Base-by-base conservation (phyloP, 768 basidiomycete genomes). In the Cyclocybe cylindracea region DNA sequence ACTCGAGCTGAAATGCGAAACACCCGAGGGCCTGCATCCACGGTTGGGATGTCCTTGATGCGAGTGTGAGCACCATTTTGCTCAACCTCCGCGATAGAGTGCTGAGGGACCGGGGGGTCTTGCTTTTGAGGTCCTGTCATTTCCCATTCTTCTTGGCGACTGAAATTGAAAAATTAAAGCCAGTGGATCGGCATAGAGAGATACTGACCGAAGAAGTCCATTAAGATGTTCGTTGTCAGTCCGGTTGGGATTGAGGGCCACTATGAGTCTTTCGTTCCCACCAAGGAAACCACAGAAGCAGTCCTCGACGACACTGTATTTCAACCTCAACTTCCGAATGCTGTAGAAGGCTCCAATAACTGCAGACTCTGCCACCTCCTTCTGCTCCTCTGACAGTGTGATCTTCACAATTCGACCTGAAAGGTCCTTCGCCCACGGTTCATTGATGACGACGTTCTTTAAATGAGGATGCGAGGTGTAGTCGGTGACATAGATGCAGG, bases 401-500 rank as follows among this genome's bases (percentile, higher is more conserved):
- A 89, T 73, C 54, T 78, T 82, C 48, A 85, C 60, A 19, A 86
- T 70, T 18, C 70, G 72, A 13, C 78, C 77, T 35, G 76, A 69
- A n/a, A 84, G 71, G n/a, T 71, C 70, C n/a, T 46, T 49, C 2
- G 75, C 68, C 75, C 78, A 80, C 18, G 66, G 59, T 44, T 69
- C 66, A 8, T 67, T 56, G 9, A 65, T 55, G 14, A 59, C 50
- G 3, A 62, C 51, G n/a, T 64, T 54, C 4, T 67, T 60, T 34
- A 86, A 66, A 45, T 76, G 66, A 3, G 72, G 57, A 47, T 84
- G 76, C 3, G 68, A 61, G 1, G 85, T 85, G 59, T 87, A 89
- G 63, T 89, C 87, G 7, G 86, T 87, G 32, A 85, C 79, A 54
- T 78, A 84, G 36, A 87, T 64, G 44, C 68, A 73, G 4, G 74